Evolutionary conservation across 495 filamentous ascomycete species (phyloP).

Genomic region (Sordaria brevicollis): DNA sequence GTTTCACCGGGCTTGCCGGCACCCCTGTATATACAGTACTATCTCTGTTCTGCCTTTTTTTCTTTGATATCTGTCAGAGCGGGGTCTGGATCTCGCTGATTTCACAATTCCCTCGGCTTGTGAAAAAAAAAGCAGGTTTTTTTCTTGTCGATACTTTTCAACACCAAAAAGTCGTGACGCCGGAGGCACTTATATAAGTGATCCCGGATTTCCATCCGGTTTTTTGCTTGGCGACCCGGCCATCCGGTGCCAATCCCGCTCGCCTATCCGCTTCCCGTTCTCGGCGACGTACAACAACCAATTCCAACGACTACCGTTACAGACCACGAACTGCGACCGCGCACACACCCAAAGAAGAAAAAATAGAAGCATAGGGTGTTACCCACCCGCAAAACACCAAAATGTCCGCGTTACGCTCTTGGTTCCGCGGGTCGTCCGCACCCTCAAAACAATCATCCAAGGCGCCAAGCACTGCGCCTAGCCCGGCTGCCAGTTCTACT

Average conservation of each 20-base stretch:
- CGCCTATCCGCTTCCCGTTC: background rate
- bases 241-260: background rate
- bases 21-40: background rate
- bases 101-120: background rate
- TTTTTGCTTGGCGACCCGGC: background rate
- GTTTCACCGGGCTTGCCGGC: constrained; percentile 2
- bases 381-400: background rate
- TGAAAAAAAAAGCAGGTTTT: background rate
- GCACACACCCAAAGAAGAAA: background rate
- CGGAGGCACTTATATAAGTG: background rate
- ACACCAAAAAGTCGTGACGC: background rate
- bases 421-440: constrained; percentile 18
- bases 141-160: background rate
- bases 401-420: constrained; percentile 22
- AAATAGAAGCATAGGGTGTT: background rate
- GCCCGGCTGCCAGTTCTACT: constrained; percentile 15
- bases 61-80: background rate
- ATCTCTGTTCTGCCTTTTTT: background rate
- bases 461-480: constrained; percentile 7
- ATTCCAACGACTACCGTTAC: background rate
- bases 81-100: background rate
- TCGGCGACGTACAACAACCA: constrained; percentile 1
- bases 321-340: background rate
- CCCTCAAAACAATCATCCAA: constrained; percentile 14
- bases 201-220: background rate